These are phyloP conservation scores for Schizosaccharomyces osmophilus DNA, from an alignment of 805 yeast species.

Conservation along the genomic window DNA sequence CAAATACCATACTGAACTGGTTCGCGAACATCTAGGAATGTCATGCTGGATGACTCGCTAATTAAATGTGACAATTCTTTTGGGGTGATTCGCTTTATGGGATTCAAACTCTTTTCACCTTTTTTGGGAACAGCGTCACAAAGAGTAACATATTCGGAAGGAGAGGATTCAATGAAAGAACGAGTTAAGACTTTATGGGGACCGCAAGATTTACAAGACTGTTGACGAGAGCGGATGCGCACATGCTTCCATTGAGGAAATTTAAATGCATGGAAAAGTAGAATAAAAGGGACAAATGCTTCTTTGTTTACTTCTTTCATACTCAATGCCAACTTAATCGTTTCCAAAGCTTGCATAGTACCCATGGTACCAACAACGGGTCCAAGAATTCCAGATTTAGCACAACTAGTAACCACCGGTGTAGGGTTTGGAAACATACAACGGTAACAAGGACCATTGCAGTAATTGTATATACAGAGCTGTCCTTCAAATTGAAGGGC, in stretches of 20 bases:
- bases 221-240: conserved; percentile 50
- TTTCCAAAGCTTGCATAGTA: conserved; percentile 64
- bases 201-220: conserved; percentile 42
- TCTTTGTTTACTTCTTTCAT: conserved; percentile 21
- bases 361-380: conserved; percentile 93
- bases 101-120: conserved; percentile 15
- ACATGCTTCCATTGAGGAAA: conserved; percentile 32
- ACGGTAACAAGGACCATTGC: conserved; percentile 72
- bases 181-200: conserved; percentile 24
- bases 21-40: conserved; percentile 62
- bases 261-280: conserved; percentile 41
- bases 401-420: conserved; percentile 21
- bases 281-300: conserved; percentile 42
- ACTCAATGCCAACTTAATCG: conserved; percentile 46
- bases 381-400: conserved; percentile 85
- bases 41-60: conserved; percentile 10
- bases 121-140: conserved; percentile 22
- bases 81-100: conserved; percentile 24
- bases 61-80: conserved; percentile 14
- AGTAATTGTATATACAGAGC: conserved; percentile 35
- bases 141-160: conserved; percentile 54
- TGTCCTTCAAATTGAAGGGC: conserved; percentile 87
- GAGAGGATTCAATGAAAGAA: conserved; percentile 21
- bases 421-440: conserved; percentile 79
- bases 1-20: conserved; percentile 49